Conservation (phyloP, 2,329 filamentous ascomycete species). For the Botryotinia convoluta region DNA sequence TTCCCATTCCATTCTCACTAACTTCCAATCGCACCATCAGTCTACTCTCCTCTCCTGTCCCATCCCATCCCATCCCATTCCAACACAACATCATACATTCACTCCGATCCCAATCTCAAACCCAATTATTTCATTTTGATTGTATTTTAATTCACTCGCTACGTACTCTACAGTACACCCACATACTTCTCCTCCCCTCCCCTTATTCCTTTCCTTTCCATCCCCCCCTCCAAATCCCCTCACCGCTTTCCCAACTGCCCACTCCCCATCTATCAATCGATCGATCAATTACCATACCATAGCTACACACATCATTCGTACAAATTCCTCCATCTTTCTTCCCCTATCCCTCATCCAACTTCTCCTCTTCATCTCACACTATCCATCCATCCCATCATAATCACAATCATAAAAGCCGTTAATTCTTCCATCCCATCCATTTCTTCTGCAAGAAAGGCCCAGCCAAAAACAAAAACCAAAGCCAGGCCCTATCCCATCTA, state of each 20-base stretch:
- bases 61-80: no score
- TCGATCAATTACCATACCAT: neutral
- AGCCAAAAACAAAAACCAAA: neutral
- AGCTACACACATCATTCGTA: neutral
- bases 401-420: slow-evolving; percentile 16
- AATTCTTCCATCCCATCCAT: slow-evolving; percentile 7
- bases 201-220: neutral
- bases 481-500: slow-evolving; percentile 15
- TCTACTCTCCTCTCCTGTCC: no score
- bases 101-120: neutral
- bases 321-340: neutral
- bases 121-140: neutral
- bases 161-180: slow-evolving; percentile 7
- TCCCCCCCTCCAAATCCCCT: neutral
- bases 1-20: no score
- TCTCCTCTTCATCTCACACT: neutral
- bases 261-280: neutral
- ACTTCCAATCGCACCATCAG: no score
- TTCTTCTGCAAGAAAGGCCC: slow-evolving; percentile 13
- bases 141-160: neutral
- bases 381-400: neutral
- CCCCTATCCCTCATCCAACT: no score
- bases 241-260: neutral
- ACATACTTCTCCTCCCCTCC: neutral
- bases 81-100: no score